phyloP scores from a whole-genome alignment of 2,329 filamentous ascomycete species.

The Cryphonectria radicalis region DNA sequence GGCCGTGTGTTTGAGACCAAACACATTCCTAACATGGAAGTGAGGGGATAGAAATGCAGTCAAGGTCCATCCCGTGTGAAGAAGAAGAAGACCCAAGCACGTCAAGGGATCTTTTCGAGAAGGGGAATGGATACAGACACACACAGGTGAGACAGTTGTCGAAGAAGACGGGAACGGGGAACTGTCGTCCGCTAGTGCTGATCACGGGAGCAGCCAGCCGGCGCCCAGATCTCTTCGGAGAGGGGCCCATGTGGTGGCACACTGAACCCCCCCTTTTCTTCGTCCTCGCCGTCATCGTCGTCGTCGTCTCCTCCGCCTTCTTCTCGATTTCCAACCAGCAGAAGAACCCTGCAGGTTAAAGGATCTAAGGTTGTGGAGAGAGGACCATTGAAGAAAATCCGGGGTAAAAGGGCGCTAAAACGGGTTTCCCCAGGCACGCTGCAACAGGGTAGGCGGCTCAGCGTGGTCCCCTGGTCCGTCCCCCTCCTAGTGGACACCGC shows the following conservation, averaged over 20 bases:
- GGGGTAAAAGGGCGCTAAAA: constrained; percentile 19
- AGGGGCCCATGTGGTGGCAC: too few species aligned
- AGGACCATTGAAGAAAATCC: constrained; percentile 4
- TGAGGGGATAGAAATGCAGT: neutral
- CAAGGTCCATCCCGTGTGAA: neutral
- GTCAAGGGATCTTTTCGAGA: neutral
- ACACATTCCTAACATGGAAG: neutral
- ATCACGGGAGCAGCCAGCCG: constrained; percentile 4
- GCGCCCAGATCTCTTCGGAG: neutral
- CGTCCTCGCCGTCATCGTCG: neutral
- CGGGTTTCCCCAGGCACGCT: constrained; percentile 5
- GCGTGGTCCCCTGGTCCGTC: neutral
- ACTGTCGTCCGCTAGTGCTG: neutral
- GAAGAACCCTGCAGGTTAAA: neutral
- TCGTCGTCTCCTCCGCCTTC: neutral
- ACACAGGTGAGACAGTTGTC: neutral
- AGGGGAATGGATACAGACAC: neutral
- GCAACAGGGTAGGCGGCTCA: constrained; percentile 3
- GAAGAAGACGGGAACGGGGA: neutral
- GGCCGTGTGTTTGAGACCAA: neutral
- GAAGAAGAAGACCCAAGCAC: neutral
- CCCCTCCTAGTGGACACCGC: neutral
- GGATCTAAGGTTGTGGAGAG: neutral
- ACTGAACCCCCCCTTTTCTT: neutral
- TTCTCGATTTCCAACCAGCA: neutral